phyloP scores from a whole-genome alignment of 1,139 yeast genomes.

The Scheffersomyces segobiensis region DNA sequence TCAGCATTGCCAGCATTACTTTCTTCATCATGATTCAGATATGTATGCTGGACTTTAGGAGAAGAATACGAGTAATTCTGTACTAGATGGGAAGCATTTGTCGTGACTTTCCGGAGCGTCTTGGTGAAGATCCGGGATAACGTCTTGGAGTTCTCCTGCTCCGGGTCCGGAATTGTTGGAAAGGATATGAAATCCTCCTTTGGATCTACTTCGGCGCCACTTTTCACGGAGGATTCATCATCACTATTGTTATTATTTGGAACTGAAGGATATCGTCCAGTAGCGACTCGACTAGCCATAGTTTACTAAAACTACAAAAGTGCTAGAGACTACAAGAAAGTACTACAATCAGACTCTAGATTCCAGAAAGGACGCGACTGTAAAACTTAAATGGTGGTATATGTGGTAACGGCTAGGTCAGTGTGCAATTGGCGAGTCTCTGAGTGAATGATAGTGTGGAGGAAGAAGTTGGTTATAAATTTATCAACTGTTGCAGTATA shows the following conservation, averaged over 20 bases:
- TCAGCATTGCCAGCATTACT: neutral
- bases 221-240: conserved; percentile 9
- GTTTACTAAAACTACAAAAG: neutral
- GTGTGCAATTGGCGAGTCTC: neutral
- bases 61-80: conserved; percentile 25
- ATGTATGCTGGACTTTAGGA: conserved; percentile 4
- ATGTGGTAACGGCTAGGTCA: neutral
- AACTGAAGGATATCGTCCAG: neutral
- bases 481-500: neutral
- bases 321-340: neutral
- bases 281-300: neutral
- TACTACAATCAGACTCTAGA: neutral
- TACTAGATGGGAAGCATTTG: conserved; percentile 44
- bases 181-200: conserved; percentile 42
- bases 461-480: neutral
- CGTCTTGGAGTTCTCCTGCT: conserved; percentile 30
- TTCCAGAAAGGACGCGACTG: neutral
- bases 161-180: conserved; percentile 49
- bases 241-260: conserved; percentile 14
- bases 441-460: neutral
- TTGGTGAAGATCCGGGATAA: conserved; percentile 36
- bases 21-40: neutral
- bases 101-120: conserved; percentile 47
- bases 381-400: neutral
- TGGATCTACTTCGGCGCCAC: conserved; percentile 1